Conservation (phyloP, 2,329 filamentous ascomycete species). For the Trichoderma atrobrunneum region DNA sequence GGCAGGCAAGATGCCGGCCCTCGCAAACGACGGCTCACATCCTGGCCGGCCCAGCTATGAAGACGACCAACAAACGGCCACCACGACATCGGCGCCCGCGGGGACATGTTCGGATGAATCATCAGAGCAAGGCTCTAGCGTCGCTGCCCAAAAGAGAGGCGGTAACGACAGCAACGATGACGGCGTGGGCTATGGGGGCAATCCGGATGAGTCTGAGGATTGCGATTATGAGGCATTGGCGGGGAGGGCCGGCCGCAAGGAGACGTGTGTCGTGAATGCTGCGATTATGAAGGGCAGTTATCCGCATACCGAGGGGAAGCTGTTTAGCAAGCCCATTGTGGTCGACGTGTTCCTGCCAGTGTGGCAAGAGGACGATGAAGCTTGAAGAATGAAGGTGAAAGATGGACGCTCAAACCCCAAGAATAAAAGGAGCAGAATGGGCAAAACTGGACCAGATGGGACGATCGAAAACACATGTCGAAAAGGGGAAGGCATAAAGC, state of each 20-base stretch:
- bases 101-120: background rate
- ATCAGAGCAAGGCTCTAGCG: conserved; percentile 19
- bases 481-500: background rate
- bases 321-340: conserved; percentile 77
- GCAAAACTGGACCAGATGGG: background rate
- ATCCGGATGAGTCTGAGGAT: conserved; percentile 37
- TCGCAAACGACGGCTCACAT: conserved; percentile 48
- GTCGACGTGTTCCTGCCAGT: conserved; percentile 73
- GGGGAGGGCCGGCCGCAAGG: conserved; percentile 48
- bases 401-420: background rate
- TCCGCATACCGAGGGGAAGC: conserved; percentile 60
- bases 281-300: conserved; percentile 68
- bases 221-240: conserved; percentile 42
- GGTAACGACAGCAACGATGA: background rate
- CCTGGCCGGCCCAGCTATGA: conserved; percentile 15
- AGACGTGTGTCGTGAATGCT: conserved; percentile 80
- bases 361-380: conserved; percentile 25
- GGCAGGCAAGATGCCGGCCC: conserved; percentile 31
- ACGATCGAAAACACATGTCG: background rate
- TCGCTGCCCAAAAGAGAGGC: conserved; percentile 19
- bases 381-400: background rate
- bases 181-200: conserved; percentile 23
- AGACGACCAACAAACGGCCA: background rate
- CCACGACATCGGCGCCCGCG: background rate
- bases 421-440: background rate